Evolutionary conservation across 2,329 filamentous ascomycete genomes (phyloP).

Genomic region (Niveomyces coronatus): DNA sequence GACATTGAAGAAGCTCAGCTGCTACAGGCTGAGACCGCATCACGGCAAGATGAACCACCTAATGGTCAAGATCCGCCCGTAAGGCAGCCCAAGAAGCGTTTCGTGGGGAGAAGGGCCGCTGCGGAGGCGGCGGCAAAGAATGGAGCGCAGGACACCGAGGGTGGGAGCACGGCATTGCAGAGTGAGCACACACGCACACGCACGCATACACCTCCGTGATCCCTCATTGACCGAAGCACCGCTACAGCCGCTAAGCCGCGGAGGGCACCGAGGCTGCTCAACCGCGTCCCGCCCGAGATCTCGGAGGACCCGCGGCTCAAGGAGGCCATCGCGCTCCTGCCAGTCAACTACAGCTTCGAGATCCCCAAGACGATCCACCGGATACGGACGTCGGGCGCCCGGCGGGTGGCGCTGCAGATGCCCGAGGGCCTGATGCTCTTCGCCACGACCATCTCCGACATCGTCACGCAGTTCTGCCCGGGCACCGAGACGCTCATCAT

Average conservation of each 20-base stretch:
- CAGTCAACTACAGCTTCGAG: conserved; percentile 96
- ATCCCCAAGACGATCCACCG: conserved; percentile 97
- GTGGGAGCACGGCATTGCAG: conserved; percentile 27
- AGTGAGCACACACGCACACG: conserved; percentile 39
- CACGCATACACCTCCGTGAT: neutral
- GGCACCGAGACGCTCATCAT: conserved; percentile 92
- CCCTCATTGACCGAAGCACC: neutral
- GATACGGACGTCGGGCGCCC: conserved; percentile 69
- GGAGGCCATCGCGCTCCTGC: conserved; percentile 75
- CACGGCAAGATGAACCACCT: conserved; percentile 18
- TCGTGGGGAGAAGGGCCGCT: conserved; percentile 73
- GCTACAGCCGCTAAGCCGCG: conserved; percentile 57
- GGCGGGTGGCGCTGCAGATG: conserved; percentile 88
- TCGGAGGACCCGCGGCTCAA: conserved; percentile 77
- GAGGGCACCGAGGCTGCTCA: conserved; percentile 69
- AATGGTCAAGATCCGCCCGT: conserved; percentile 30
- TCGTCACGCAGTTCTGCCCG: conserved; percentile 86
- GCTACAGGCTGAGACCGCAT: conserved; percentile 23
- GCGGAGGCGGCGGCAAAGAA: conserved; percentile 43
- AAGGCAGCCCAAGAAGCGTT: conserved; percentile 81
- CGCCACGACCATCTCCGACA: conserved; percentile 95
- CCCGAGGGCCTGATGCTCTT: conserved; percentile 92
- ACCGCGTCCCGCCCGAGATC: conserved; percentile 83
- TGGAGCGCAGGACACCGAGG: conserved; percentile 16
- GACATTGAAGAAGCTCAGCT: conserved; percentile 46